Base-by-base conservation (phyloP, 768 basidiomycete species). In the Lactarius trivialis region DNA sequence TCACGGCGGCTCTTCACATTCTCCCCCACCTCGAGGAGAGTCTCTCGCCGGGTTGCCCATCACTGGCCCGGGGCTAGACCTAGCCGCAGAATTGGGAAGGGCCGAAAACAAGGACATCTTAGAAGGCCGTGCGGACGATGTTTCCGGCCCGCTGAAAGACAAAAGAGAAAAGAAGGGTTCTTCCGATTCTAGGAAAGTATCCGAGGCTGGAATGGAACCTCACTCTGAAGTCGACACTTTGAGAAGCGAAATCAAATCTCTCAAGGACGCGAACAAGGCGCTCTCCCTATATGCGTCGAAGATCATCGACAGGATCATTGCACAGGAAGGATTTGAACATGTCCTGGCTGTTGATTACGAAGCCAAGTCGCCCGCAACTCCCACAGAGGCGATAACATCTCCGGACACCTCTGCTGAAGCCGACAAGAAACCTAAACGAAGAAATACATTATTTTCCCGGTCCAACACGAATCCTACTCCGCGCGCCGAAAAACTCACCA, bases 231-330 rank as follows among this genome's bases (percentile, higher is more conserved):
- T 91, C 66, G 86, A 90, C 48, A 81, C 85, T n/a, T 75, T 98
- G 57, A 81, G 88, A 37, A 82, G 77, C 12, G 96, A 98, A 73
- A 87, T 97, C 72, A 96, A 96, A 73, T 86, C 85, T 33, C 83
- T 98, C 73, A 91, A 89, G 72, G 95, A 97, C 71, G 93, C 93
- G 49, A 98, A 97, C 78, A 96, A 96, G 73, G 95, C 95, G 1
- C 78, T 98, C 14, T 93, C 93, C 19, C 76, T 98, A 43, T 98
- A 98, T 70, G 93, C 95, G 4, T 93, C 92, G 51, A 98, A 98
- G 80, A 98, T 98, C 67, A 91, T 98, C 70, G 96, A 98, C 77
- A 85, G 95, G 50, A 97, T 98, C 71, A 96, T 98, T 68, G 83
- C 89, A 1, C 89, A 95, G 73, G 95, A 97, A 74, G 94, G 94